Evolutionary conservation across 2,329 filamentous ascomycete species (phyloP).

Genomic region (Botryosphaeria dothidea): DNA sequence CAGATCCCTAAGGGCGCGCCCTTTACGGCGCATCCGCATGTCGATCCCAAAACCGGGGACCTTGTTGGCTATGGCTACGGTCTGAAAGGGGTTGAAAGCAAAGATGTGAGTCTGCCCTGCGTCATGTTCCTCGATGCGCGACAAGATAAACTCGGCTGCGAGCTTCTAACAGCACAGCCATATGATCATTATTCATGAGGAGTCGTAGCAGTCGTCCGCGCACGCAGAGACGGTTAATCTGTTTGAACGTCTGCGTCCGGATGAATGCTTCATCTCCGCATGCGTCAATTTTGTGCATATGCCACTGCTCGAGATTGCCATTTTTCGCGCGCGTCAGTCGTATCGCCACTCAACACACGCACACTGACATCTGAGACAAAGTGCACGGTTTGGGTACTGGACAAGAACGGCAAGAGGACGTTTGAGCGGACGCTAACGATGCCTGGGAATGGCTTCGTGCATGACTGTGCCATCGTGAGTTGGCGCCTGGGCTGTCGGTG

Average conservation of each 20-base stretch:
- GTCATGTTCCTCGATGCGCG: neutral
- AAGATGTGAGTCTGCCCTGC: conserved; percentile 34
- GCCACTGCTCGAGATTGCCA: too few species aligned
- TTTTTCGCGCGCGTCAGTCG: too few species aligned
- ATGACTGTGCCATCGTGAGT: conserved; percentile 48
- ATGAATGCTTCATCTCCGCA: too few species aligned
- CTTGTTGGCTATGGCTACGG: conserved; percentile 32
- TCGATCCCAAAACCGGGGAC: conserved; percentile 23
- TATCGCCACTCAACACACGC: too few species aligned
- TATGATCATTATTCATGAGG: too few species aligned
- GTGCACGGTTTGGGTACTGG: conserved; percentile 29
- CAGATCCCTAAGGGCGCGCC: conserved; percentile 14
- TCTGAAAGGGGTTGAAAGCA: conserved; percentile 42
- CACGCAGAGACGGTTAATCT: too few species aligned
- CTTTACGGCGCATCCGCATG: conserved; percentile 27
- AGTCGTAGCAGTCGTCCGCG: too few species aligned
- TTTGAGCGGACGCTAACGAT: conserved; percentile 37
- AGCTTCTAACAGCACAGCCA: too few species aligned
- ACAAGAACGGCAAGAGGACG: conserved; percentile 30
- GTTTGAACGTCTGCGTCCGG: too few species aligned
- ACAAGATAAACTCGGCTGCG: too few species aligned
- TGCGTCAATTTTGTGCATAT: too few species aligned
- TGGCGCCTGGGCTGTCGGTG: too few species aligned
- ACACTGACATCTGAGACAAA: neutral
- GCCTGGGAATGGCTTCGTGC: conserved; percentile 42